These are phyloP conservation scores for Medicago ruthenica DNA, from an alignment of 306 rosid species.

Conservation along the genomic window DNA sequence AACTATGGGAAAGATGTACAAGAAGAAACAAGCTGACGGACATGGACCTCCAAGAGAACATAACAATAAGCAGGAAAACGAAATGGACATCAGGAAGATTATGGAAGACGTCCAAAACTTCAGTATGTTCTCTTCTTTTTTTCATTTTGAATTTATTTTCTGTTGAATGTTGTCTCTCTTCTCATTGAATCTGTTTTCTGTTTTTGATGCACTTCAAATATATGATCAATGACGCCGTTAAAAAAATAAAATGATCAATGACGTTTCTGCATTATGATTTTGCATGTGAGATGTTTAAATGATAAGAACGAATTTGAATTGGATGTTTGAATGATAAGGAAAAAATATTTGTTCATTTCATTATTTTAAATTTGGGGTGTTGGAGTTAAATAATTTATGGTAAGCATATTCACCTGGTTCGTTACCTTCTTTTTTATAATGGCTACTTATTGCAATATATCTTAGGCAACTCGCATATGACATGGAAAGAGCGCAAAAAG, in stretches of 20 bases:
- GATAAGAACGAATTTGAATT: background rate
- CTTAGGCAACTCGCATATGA: conserved; percentile 72
- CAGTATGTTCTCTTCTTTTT: conserved; percentile 28
- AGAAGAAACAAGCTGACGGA: conserved; percentile 33
- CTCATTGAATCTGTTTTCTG: conserved; percentile 10
- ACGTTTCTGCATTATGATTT: conserved; percentile 9
- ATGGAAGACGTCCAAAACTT: conserved; percentile 54
- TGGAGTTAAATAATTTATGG: conserved; percentile 14
- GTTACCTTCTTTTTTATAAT: conserved; percentile 24
- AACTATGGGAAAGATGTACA: conserved; percentile 39
- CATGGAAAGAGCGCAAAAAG: conserved; percentile 86
- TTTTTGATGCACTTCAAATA: conserved; percentile 5
- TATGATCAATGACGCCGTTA: background rate
- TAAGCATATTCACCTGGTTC: background rate
- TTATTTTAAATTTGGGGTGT: background rate
- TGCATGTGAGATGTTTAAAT: background rate
- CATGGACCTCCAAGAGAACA: conserved; percentile 30
- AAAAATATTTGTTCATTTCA: conserved; percentile 6
- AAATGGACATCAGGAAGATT: conserved; percentile 51
- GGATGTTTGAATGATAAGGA: background rate
- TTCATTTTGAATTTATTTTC: conserved; percentile 17
- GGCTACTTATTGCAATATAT: conserved; percentile 25
- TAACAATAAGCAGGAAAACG: background rate
- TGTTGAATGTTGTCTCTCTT: background rate
- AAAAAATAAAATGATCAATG: background rate